Base-by-base conservation (phyloP, 805 yeast genomes). In the Ogataea parapolymorpha region DNA sequence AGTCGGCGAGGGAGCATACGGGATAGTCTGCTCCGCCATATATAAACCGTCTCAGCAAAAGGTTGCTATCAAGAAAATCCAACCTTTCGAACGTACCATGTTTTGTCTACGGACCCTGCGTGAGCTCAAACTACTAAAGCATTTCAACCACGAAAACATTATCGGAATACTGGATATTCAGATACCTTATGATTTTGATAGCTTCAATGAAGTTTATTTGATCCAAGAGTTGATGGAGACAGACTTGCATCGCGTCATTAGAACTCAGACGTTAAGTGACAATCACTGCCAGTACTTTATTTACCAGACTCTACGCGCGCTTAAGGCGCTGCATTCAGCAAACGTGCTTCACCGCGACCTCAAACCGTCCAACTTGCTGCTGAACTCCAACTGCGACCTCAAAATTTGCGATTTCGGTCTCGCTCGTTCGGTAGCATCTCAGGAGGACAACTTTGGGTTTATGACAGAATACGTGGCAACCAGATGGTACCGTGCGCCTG, bases 381-480 rank as follows among this genome's bases (percentile, higher is more conserved):
- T 91, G 34, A 91, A 91, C 61, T 80, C 95, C 24, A 90, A 90
- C 60, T 91, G 98, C 67, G 98, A 91, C 64, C 74, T 91, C 50
- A 91, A 91, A 59, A 76, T 91, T 38, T 89, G 97, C 64, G 98
- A 91, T 63, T 91, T 91, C 62, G 98, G 98, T 0, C 71, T 91
- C 32, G 96, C 98, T 1, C 68, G 85, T 44, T 66, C 80, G 15
- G 74, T 79, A 44, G 79, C 87, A 26, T 70, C 76, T 44, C 69
- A 68, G 41, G 82, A 82, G 54, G 82, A 80, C 56, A 81, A 80
- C 58, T 75, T 79, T 46, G 88, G 87, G 5, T 81, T 80, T 61
- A 84, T 91, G 95, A 91, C 98, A 2, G 98, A 91, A 63, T 91
- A 91, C 60, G 98, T 91, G 32, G 98, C 98, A 8, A 91, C 98